Evolutionary conservation across 192 early-diverging fungal genomes (phyloP), one percentile per base, ranked within the genome.

Genomic region (Piromyces sp.): DNA sequence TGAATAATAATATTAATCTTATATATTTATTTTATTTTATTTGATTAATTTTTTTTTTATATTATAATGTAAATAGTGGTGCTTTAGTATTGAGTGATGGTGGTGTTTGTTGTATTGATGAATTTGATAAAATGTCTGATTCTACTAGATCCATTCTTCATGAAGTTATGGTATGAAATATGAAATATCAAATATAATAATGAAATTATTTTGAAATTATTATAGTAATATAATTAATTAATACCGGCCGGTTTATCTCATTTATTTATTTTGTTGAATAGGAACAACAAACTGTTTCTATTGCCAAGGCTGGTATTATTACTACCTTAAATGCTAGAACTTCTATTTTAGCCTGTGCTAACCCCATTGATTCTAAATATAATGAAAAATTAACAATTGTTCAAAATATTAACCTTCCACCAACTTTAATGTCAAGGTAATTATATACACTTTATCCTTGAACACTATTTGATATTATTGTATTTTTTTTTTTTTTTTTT

Each of bases 301-400:
- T 99, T 22, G 96, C 97, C 78, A 99, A 99, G 89, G 97, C 97
- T 36, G 97, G 97, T 30, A 97, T 99, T 83, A 97, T 98, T 84
- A 96, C 96, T 7, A 97, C 96, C 14, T 88, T 99, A 29, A 99
- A 99, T 87, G 96, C 97, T 17, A 90, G 97, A 81, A 96, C 96
- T 30, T 97, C 96, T 3, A 94, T 99, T 68, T 86, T 98, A 79
- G 97, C 97, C 0, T 92, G 91, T 30, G 96, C 97, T 30, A 99
- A 99, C 84, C 97, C 97, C 11, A 93, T 97, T 81, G 89, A 96
- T 85, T 94, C 93, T 38, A 93, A 95, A 84, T 97, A 94, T 88
- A 91, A 97, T 85, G 88, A 87, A 38, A 89, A 89, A n/a, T 87
- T 94, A 58, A 91, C 94, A 30, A 91, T 97, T 26, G 92, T 95